Conservation (phyloP, 176 grass and related monocot species). For the Pontederia paniculata region DNA sequence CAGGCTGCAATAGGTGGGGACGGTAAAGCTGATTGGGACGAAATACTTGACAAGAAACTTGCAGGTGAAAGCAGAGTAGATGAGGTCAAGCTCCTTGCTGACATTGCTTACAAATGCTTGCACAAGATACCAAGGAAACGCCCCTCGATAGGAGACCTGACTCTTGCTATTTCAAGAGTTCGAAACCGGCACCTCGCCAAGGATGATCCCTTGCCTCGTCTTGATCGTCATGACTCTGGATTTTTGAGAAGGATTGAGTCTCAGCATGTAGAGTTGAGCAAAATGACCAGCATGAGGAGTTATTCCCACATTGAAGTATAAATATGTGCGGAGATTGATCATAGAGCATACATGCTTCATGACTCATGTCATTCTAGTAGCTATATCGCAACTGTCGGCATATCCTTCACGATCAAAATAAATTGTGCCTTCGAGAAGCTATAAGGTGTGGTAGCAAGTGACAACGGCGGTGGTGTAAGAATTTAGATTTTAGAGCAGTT, state of each 20-base stretch:
- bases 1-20: conserved; percentile 79
- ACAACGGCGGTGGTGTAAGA: too few relatives aligned
- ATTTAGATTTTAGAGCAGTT: too few relatives aligned
- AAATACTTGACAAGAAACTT: conserved; percentile 79
- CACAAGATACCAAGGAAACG: conserved; percentile 73
- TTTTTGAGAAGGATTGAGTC: conserved; percentile 60
- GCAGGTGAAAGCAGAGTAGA: conserved; percentile 30
- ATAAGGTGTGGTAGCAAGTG: too few relatives aligned
- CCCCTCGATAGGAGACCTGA: conserved; percentile 72
- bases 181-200: conserved; percentile 37
- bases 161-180: conserved; percentile 57
- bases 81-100: conserved; percentile 64
- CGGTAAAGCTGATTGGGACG: conserved; percentile 68
- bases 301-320: conserved; percentile 7
- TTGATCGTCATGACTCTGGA: conserved; percentile 33
- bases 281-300: conserved; percentile 50
- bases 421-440: too few relatives aligned
- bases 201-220: conserved; percentile 26
- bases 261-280: conserved; percentile 67
- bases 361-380: too few relatives aligned
- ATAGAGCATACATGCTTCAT: too few relatives aligned
- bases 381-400: too few relatives aligned
- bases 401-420: too few relatives aligned
- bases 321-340: neutral
- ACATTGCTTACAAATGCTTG: conserved; percentile 66